These are phyloP conservation scores for Beauveria australis DNA, from an alignment of 2,329 filamentous ascomycete genomes.

Conservation along the genomic window DNA sequence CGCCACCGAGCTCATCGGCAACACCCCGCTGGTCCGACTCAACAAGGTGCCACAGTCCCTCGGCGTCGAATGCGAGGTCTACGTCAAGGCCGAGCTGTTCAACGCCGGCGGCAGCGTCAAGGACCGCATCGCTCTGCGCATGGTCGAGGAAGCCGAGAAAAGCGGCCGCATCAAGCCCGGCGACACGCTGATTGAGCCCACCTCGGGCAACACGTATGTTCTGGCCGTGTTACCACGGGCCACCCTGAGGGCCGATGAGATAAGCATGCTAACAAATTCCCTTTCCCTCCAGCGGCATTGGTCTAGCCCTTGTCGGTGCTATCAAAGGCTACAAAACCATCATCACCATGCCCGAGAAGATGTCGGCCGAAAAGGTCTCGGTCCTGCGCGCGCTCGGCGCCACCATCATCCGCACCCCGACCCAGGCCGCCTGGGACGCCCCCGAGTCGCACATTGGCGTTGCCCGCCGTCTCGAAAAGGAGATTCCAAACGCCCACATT, in stretches of 20 bases:
- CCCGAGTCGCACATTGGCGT: constrained; percentile 98
- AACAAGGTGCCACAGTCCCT: constrained; percentile 89
- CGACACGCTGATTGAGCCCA: constrained; percentile 95
- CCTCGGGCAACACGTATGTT: constrained; percentile 79
- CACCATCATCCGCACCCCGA: constrained; percentile 95
- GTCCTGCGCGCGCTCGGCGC: constrained; percentile 89
- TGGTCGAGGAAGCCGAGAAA: constrained; percentile 93
- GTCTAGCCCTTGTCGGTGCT: constrained; percentile 84
- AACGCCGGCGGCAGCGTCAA: constrained; percentile 92
- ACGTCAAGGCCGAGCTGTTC: constrained; percentile 87
- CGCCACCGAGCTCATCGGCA: constrained; percentile 83
- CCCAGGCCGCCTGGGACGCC: constrained; percentile 86
- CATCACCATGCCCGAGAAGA: constrained; percentile 98
- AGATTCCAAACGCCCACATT: constrained; percentile 94
- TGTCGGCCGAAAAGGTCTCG: constrained; percentile 96
- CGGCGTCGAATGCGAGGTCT: constrained; percentile 81
- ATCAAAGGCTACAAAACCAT: constrained; percentile 98
- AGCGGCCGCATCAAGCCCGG: constrained; percentile 91
- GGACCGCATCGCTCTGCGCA: constrained; percentile 89
- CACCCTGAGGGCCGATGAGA: not conserved
- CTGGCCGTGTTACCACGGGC: not conserved
- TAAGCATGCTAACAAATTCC: not conserved
- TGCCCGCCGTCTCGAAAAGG: constrained; percentile 79
- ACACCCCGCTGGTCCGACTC: constrained; percentile 88
- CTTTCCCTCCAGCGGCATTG: constrained; percentile 57